Evolutionary conservation across 345 rosid species (phyloP).

Genomic region (Hypericum perforatum): DNA sequence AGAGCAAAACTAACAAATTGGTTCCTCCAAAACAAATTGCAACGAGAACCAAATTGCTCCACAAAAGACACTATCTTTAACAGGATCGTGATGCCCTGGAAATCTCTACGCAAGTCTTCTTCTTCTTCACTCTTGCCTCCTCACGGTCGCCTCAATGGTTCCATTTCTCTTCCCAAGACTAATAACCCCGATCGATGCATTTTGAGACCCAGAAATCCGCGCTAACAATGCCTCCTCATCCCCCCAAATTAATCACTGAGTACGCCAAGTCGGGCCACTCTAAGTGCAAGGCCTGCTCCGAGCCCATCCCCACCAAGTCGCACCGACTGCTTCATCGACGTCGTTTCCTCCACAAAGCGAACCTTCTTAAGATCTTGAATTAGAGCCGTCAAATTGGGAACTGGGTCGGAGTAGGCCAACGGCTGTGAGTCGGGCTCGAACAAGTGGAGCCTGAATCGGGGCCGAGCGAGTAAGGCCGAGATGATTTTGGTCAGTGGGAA

Average conservation of each 20-base stretch:
- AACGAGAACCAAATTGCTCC: too few species aligned
- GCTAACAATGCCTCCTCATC: slow-evolving; percentile 8
- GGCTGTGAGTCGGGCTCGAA: slow-evolving; percentile 26
- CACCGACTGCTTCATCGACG: slow-evolving; percentile 49
- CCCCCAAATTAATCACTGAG: slow-evolving; percentile 44
- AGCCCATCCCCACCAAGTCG: slow-evolving; percentile 36
- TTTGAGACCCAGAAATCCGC: neutral
- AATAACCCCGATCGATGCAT: neutral
- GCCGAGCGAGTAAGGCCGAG: slow-evolving; percentile 13
- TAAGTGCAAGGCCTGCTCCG: slow-evolving; percentile 61
- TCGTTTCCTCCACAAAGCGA: slow-evolving; percentile 22
- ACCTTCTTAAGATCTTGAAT: slow-evolving; percentile 16
- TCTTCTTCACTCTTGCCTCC: slow-evolving; percentile 23
- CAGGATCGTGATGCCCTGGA: too few species aligned
- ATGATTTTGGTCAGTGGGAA: neutral
- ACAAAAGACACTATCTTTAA: neutral
- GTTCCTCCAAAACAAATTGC: too few species aligned
- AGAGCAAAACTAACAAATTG: too few species aligned
- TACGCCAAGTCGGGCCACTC: slow-evolving; percentile 82
- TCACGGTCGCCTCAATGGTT: slow-evolving; percentile 26
- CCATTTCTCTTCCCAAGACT: too few species aligned
- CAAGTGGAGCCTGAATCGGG: slow-evolving; percentile 28
- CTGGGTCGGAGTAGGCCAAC: slow-evolving; percentile 18
- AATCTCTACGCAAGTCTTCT: neutral
- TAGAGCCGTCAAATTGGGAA: slow-evolving; percentile 14